phyloP scores from a whole-genome alignment of 148 eudicot species.

The Spergularia bocconei region DNA sequence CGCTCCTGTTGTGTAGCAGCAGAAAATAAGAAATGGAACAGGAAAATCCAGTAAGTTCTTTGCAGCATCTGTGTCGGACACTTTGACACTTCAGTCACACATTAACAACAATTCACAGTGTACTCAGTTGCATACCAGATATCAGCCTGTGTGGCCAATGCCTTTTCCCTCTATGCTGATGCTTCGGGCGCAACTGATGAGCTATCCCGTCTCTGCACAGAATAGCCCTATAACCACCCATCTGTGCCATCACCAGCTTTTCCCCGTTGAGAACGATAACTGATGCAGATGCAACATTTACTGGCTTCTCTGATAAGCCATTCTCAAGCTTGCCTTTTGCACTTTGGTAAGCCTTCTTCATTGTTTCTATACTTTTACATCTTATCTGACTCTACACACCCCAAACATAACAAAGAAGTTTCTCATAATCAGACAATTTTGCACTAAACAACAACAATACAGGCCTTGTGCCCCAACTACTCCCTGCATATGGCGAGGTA shows the following conservation, averaged over 20 bases:
- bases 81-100: too few species aligned
- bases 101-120: background rate
- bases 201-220: conserved; percentile 73
- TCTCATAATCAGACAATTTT: background rate
- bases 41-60: background rate
- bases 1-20: conserved; percentile 36
- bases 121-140: conserved; percentile 35
- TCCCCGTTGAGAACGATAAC: conserved; percentile 60
- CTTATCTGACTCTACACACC: conserved; percentile 38
- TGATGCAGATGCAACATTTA: conserved; percentile 46
- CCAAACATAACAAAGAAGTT: background rate
- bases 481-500: background rate
- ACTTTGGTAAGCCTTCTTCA: conserved; percentile 53
- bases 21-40: background rate
- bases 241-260: conserved; percentile 63
- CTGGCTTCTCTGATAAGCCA: conserved; percentile 19
- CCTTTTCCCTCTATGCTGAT: conserved; percentile 28
- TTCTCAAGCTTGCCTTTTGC: conserved; percentile 27
- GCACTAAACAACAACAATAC: too few species aligned
- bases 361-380: conserved; percentile 51
- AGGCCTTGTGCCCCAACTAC: too few species aligned
- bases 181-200: conserved; percentile 40
- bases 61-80: background rate
- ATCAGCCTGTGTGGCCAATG: conserved; percentile 59
- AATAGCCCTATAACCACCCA: conserved; percentile 70